Evolutionary conservation across 2,329 filamentous ascomycete genomes (phyloP).

Genomic region (Epichloe festucae): DNA sequence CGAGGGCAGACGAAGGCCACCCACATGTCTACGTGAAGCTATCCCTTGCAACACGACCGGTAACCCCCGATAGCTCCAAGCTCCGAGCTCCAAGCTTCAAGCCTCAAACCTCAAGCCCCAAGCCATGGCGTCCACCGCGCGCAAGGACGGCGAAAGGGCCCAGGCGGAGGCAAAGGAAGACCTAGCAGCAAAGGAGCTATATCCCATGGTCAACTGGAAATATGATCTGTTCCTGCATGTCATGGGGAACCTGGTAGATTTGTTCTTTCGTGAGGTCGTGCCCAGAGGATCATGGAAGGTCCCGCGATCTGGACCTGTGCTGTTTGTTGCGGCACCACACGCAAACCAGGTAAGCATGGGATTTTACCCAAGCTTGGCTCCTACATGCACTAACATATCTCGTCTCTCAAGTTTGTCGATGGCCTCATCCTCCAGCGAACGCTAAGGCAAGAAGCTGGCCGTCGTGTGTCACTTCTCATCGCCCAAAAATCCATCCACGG

Average conservation of each 20-base stretch:
- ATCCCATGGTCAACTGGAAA: slow-evolving; percentile 59
- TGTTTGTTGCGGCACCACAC: slow-evolving; percentile 93
- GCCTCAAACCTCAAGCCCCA: background rate
- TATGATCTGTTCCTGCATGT: slow-evolving; percentile 69
- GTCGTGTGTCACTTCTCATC: slow-evolving; percentile 83
- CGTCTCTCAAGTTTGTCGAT: slow-evolving; percentile 71
- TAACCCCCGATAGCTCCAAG: background rate
- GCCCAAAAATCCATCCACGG: slow-evolving; percentile 91
- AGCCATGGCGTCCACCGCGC: slow-evolving; percentile 9
- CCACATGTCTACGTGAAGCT: background rate
- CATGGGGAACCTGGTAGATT: slow-evolving; percentile 74
- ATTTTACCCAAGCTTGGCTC: too few relatives aligned
- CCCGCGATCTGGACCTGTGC: slow-evolving; percentile 73
- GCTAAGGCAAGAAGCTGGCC: slow-evolving; percentile 71
- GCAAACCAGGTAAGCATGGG: slow-evolving; percentile 64
- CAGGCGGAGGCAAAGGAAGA: slow-evolving; percentile 31
- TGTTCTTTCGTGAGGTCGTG: slow-evolving; percentile 97
- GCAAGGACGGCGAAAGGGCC: slow-evolving; percentile 36
- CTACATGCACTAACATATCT: background rate
- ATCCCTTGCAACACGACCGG: background rate
- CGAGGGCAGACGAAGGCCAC: background rate
- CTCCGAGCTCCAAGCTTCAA: background rate
- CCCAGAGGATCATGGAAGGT: slow-evolving; percentile 92
- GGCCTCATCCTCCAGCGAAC: slow-evolving; percentile 87
- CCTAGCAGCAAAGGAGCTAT: slow-evolving; percentile 38